These are phyloP conservation scores for Termitomyces eurrhizus DNA, from an alignment of 768 basidiomycete species.

Conservation along the genomic window DNA sequence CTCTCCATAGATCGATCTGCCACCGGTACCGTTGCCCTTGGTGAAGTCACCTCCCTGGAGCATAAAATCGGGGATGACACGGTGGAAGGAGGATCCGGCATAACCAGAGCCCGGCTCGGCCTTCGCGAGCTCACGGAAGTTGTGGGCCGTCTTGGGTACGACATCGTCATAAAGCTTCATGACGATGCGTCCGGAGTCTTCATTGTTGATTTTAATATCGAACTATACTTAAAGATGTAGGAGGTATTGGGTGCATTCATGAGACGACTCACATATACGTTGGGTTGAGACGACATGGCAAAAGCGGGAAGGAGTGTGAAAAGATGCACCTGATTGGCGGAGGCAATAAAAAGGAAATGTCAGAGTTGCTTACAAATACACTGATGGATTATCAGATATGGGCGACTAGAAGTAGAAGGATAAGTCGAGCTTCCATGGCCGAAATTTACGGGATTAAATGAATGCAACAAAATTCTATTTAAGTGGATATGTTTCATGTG, in stretches of 20 bases:
- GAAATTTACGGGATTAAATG: no score
- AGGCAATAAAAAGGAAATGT: slow-evolving; percentile 3
- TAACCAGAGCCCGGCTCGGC: slow-evolving; percentile 85
- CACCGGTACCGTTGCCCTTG: slow-evolving; percentile 66
- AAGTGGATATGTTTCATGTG: not conserved
- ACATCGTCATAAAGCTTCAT: slow-evolving; percentile 86
- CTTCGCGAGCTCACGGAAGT: slow-evolving; percentile 91
- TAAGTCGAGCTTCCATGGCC: no score
- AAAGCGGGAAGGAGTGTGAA: not conserved
- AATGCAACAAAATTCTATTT: not conserved
- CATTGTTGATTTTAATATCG: slow-evolving; percentile 49
- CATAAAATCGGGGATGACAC: slow-evolving; percentile 83
- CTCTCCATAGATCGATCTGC: slow-evolving; percentile 74
- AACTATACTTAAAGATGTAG: slow-evolving; percentile 41
- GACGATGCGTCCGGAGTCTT: slow-evolving; percentile 51
- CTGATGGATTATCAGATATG: not conserved
- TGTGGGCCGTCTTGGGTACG: slow-evolving; percentile 69
- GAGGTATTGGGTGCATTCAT: not conserved
- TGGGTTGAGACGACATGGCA: not conserved
- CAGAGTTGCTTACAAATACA: not conserved
- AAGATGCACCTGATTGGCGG: not conserved
- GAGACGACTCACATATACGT: slow-evolving; percentile 1
- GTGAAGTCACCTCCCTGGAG: slow-evolving; percentile 91
- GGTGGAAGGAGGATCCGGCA: slow-evolving; percentile 65
- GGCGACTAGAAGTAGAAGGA: no score